Evolutionary conservation across 1,139 yeast genomes (phyloP).

Genomic region (Blastobotrys buckinghamii): DNA sequence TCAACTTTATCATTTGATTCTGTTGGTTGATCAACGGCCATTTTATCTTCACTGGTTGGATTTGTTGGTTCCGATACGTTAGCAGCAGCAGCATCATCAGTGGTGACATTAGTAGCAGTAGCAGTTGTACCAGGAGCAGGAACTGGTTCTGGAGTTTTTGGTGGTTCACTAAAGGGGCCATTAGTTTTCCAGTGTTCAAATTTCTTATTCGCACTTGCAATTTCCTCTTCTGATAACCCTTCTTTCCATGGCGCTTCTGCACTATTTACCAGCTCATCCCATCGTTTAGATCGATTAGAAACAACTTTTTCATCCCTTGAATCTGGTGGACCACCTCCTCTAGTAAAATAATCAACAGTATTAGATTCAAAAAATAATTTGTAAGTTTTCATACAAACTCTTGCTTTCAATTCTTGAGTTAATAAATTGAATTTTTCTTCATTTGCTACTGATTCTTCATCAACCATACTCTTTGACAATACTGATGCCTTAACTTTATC

Average conservation of each 20-base stretch:
- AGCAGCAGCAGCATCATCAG: background rate
- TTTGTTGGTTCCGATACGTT: too few relatives aligned
- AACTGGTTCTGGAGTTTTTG: constrained; percentile 12
- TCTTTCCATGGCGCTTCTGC: constrained; percentile 34
- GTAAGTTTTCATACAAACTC: constrained; percentile 74
- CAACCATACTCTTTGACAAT: constrained; percentile 31
- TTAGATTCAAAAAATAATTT: constrained; percentile 73
- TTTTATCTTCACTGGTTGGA: constrained; percentile 13
- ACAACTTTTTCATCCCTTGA: constrained; percentile 18
- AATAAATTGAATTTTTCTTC: constrained; percentile 38
- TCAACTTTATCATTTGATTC: background rate
- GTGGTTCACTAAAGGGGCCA: constrained; percentile 12
- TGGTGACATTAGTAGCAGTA: too few relatives aligned
- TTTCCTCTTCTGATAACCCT: constrained; percentile 23
- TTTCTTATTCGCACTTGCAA: constrained; percentile 23
- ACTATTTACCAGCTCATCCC: constrained; percentile 28
- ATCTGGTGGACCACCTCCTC: constrained; percentile 19
- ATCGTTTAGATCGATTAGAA: constrained; percentile 18
- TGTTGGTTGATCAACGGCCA: constrained; percentile 10
- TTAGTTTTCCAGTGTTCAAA: constrained; percentile 29
- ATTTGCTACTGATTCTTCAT: constrained; percentile 53
- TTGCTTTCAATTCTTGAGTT: constrained; percentile 70
- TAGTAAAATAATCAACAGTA: constrained; percentile 74
- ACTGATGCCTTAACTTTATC: constrained; percentile 31
- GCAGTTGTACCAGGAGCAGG: too few relatives aligned